These are phyloP conservation scores for Fusarium xyrophilum DNA, from an alignment of 2,329 filamentous ascomycete species.

Conservation along the genomic window DNA sequence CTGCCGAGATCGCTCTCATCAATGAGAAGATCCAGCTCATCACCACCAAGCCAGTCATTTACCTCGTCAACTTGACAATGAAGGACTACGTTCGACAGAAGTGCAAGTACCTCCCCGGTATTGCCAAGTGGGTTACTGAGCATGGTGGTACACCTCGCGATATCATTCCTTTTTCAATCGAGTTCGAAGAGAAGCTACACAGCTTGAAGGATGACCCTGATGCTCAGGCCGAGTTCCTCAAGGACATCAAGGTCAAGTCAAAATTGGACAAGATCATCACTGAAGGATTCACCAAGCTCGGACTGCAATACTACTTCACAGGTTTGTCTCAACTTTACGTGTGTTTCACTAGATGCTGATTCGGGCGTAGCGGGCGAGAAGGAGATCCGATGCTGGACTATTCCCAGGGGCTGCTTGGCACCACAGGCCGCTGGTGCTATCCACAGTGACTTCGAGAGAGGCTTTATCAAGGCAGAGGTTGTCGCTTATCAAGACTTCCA, in stretches of 20 bases:
- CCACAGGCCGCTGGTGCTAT: constrained; percentile 53
- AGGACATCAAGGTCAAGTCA: constrained; percentile 52
- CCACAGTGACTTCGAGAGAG: constrained; percentile 53
- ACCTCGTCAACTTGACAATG: constrained; percentile 56
- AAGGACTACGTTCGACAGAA: constrained; percentile 56
- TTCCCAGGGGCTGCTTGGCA: constrained; percentile 48
- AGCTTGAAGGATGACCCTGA: constrained; percentile 48
- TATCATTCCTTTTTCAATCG: constrained; percentile 54
- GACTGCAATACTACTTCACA: constrained; percentile 55
- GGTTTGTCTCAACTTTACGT: constrained; percentile 26
- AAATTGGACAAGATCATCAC: constrained; percentile 53
- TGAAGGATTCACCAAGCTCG: constrained; percentile 53
- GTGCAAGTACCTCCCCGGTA: constrained; percentile 53
- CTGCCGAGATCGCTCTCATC: constrained; percentile 53
- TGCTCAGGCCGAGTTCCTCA: constrained; percentile 46
- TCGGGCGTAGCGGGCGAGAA: constrained; percentile 50
- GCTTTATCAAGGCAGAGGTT: constrained; percentile 56
- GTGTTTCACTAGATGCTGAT: background rate
- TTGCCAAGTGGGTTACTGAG: constrained; percentile 55
- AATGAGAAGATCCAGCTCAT: constrained; percentile 56
- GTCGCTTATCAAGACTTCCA: constrained; percentile 55
- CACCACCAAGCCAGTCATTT: constrained; percentile 55
- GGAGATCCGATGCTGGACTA: constrained; percentile 55
- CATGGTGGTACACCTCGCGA: constrained; percentile 51
- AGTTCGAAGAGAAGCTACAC: constrained; percentile 55